Percentiles rank a stretch among this genome's conserved stretches.
Evolutionary conservation across 1,284 basidiomycete species (phyloP).

Genomic region (Ceratobasidium theobromae): DNA sequence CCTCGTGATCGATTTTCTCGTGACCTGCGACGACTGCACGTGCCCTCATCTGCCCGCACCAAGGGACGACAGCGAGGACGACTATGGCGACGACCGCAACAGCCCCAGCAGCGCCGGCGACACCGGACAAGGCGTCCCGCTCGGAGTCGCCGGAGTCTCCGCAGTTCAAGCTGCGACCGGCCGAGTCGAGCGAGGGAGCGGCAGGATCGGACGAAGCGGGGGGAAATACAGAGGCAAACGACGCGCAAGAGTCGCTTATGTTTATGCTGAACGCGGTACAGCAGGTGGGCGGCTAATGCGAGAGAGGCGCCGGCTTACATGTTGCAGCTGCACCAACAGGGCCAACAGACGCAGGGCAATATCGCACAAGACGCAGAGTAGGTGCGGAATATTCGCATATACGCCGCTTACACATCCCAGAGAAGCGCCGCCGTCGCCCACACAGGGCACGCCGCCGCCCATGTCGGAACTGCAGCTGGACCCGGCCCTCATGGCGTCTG

Average conservation of each 20-base stretch:
- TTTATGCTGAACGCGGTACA: slow-evolving; percentile 24
- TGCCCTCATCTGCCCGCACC: slow-evolving; percentile 24
- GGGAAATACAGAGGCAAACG: not conserved
- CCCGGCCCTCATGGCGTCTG: slow-evolving; percentile 15
- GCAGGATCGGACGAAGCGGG: not conserved
- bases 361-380: not conserved
- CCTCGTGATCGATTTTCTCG: slow-evolving; percentile 24
- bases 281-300: slow-evolving; percentile 5
- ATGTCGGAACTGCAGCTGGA: slow-evolving; percentile 23
- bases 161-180: slow-evolving; percentile 23
- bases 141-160: slow-evolving; percentile 12
- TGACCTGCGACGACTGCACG: slow-evolving; percentile 20
- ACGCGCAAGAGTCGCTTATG: slow-evolving; percentile 2
- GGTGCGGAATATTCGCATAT: not conserved
- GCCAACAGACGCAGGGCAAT: slow-evolving; percentile 6
- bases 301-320: not conserved
- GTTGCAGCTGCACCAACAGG: slow-evolving; percentile 6
- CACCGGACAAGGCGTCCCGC: slow-evolving; percentile 16
- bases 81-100: not conserved
- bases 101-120: slow-evolving; percentile 9
- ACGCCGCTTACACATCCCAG: not conserved
- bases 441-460: not conserved
- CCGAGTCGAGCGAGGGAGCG: slow-evolving; percentile 5
- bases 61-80: not conserved
- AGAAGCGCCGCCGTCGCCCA: not conserved